Evolutionary conservation across 257 asterid species (phyloP), one percentile per base, ranked within the genome.

Genomic region (Capsicum baccatum): DNA sequence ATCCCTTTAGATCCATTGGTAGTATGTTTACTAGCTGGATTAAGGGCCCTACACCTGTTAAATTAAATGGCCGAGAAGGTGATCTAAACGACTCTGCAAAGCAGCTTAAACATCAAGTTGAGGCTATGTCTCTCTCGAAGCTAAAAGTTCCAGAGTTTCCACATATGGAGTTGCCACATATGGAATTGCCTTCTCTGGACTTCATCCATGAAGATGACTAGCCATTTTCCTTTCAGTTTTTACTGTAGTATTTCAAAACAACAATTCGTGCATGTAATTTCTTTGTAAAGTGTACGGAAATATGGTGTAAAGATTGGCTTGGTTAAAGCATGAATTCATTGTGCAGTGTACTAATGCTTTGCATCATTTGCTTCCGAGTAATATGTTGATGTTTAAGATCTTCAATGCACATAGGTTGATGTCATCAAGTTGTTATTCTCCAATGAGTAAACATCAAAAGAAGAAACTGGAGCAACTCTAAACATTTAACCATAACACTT

Each of bases 1-100:
- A 94, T 39, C 99, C 98, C 2, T 10, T 94, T 39, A 87, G 79
- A 86, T 87, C 92, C 69, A 44, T 92, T 0, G 88, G 91, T 6
- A 88, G 91, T 8, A 13, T 85, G 11, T 0, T 92, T 56, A 69
- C 67, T 44, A 86, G 91, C 0, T 67, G 91, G 47, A 26, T 91
- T 44, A 88, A 67, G 21, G 50, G 48, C 1, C 79, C 84, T 1
- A 44, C 56, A 37, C 80, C 80, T 59, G 11, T 35, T 64, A 64
- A 64, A 16, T 39, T n/a, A 0, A 73, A 83, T 54, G 85, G 44
- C 64, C 84, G 74, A 13, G 88, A 87, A 2, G 83, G 16, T 12
- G 85, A 83, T 44, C 85, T 86, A 50, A 83, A 85, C 6, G 79
- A 69, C 42, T 52, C 89, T 6, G 63, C 60, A 26, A 86, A 52